Percentiles rank a stretch among this genome's conserved stretches.
These are phyloP conservation scores for Infundibulicybe gibba DNA, from an alignment of 768 basidiomycete species.

Conservation along the genomic window DNA sequence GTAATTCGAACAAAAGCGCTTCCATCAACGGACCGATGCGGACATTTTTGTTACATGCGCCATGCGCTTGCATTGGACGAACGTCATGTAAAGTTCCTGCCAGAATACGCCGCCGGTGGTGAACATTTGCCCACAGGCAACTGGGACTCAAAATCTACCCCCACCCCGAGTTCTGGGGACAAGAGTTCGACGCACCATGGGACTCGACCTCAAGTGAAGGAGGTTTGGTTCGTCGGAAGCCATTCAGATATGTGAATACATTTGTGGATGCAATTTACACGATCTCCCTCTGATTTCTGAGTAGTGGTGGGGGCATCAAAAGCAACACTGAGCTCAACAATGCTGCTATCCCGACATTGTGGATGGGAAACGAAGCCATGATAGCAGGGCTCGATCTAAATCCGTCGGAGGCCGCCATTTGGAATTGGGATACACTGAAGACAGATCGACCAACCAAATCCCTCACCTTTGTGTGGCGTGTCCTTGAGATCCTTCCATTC, in stretches of 20 bases:
- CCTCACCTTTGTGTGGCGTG: conserved; percentile 10
- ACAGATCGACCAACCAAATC: conserved; percentile 10
- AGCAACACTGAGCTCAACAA: conserved; percentile 12
- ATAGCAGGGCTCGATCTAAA: conserved; percentile 10
- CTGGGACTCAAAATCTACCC: too few relatives aligned
- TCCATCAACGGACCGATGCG: conserved; percentile 15
- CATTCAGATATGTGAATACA: conserved; percentile 27
- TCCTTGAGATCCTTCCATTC: conserved; percentile 7
- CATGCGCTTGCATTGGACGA: conserved; percentile 33
- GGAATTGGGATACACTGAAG: background rate
- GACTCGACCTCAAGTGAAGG: conserved; percentile 17
- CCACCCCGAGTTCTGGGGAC: too few relatives aligned
- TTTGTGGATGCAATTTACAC: background rate
- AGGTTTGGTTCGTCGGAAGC: conserved; percentile 26
- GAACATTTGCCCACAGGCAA: background rate
- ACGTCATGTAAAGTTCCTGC: conserved; percentile 29
- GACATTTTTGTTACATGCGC: conserved; percentile 26
- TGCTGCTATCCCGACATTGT: conserved; percentile 13
- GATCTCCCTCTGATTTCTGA: background rate
- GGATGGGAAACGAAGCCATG: conserved; percentile 20
- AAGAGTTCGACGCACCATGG: background rate
- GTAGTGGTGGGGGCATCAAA: conserved; percentile 15
- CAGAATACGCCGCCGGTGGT: conserved; percentile 19
- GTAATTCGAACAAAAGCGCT: conserved; percentile 13
- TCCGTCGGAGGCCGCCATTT: conserved; percentile 3